Evolutionary conservation across 495 filamentous ascomycete genomes (phyloP), one percentile per base, ranked within the genome.

Genomic region (Aspergillus mulundensis): DNA sequence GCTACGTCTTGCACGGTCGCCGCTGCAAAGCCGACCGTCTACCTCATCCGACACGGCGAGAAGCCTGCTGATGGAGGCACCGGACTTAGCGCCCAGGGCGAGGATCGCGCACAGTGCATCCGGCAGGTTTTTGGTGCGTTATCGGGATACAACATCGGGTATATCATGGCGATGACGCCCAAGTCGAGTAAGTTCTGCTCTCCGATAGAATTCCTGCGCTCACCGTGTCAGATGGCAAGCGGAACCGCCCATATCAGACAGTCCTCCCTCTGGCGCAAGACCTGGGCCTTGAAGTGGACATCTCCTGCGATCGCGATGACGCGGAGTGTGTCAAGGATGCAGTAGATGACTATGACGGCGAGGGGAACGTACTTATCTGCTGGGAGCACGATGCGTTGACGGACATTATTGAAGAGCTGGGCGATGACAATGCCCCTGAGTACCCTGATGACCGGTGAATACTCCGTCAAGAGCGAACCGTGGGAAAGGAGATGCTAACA

Each of bases 41-140:
- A 83, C 59, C 60, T 84, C 5, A 84, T 84, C 64, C 78, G 81
- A 7, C 81, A 84, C 58, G 81, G 80, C 57, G 81, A 84, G 61
- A 84, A 84, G 66, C 81, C 79, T 19, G 58, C 56, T 24, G 61
- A 73, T 28, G 65, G 59, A 10, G 46, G 24, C 1, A 65, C 67
- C 34, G 80, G 79, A 0, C 66, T 84, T 20, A 80, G 65, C 28
- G 43, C 73, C 0, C 53, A 73, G 45, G 81, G 81, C 15, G 20
- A 71, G 14, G 36, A 78, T 59, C 78, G 81, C 20, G 75, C 81
- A 0, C 72, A 84, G 54, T 82, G 79, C 57, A 63, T 84, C 23
- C 67, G 66, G 6, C 56, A 60, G 15, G 73, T 81, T 5, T 84
- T 84, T 49, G 75, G 79, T 5, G 54, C 61, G 0, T 53, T 58